Base-by-base conservation (phyloP, 306 rosid species). In the Dryas octopetala region DNA sequence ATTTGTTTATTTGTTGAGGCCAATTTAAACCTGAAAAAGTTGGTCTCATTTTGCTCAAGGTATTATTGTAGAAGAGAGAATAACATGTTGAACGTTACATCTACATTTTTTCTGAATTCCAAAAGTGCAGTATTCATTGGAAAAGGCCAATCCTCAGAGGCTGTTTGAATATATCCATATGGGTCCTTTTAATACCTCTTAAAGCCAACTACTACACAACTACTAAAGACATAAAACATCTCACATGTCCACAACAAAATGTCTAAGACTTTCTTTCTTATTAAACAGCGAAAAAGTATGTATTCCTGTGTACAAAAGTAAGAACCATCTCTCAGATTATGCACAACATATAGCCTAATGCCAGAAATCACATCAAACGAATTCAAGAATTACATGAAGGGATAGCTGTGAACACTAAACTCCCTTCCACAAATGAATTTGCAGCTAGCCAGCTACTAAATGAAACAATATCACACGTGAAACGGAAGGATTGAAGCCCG, bases 1-100 rank as follows among this genome's bases (percentile, higher is more conserved):
- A 79, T 66, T 76, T 76, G 53, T 79, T 72, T 16, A 71, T 75
- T 80, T 72, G 46, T 76, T 66, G 61, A 75, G 70, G 69, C 61
- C 54, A 55, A 2, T 57, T 38, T 19, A 12, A 41, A 46, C 38
- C 66, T 81, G 65, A 45, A 40, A 61, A 28, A 77, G 14, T 16
- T 15, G 60, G 43, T 23, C 38, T 49, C 46, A 51, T 52, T 79
- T 68, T 71, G 47, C 62, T 62, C 57, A 68, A 53, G 23, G 23
- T 23, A 23, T 23, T 23, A 23, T 23, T 66, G 64, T 45, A 80
- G 76, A 65, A 71, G 68, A 50, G 65, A 62, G 58, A 75, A 45
- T 48, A 66, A 6, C 10, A 23, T 5, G 48, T 46, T 26, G 59
- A 60, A 73, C 60, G 4, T 23, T 66, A 47, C 44, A 47, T 47